Evolutionary conservation across 108 stramenopile genomes (phyloP).

Genomic region (Cyclotella baltica): DNA sequence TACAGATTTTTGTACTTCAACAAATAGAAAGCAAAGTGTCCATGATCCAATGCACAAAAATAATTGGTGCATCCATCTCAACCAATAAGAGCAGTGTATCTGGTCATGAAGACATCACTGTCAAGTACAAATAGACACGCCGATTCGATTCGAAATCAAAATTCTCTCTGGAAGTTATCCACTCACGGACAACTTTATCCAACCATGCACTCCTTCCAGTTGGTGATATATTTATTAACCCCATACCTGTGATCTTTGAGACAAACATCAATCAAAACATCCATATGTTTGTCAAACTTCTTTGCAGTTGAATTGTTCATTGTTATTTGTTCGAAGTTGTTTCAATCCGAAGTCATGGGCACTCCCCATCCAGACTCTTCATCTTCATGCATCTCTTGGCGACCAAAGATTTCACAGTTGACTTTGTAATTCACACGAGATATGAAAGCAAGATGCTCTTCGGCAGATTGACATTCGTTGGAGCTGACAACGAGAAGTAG

Average conservation of each 20-base stretch:
- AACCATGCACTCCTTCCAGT: background rate
- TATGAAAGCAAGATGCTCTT: background rate
- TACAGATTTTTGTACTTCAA: constrained; percentile 9
- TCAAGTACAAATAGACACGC: background rate
- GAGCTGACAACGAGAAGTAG: background rate
- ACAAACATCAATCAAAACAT: constrained; percentile 14
- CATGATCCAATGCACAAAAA: constrained; percentile 2
- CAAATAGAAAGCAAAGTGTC: constrained; percentile 12
- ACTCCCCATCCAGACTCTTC: constrained; percentile 7
- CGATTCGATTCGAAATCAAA: background rate
- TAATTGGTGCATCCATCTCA: constrained; percentile 20
- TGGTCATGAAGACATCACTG: background rate
- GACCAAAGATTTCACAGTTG: background rate
- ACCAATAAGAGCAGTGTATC: constrained; percentile 2
- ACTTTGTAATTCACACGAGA: background rate
- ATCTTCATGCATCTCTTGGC: background rate
- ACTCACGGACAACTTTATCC: background rate
- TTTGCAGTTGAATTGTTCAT: background rate
- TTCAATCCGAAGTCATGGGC: background rate
- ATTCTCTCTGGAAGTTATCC: background rate
- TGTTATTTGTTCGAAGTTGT: background rate
- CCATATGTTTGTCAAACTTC: background rate
- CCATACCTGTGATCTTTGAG: background rate
- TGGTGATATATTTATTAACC: background rate
- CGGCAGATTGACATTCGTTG: background rate